Evolutionary conservation across 2,329 filamentous ascomycete genomes (phyloP).

Genomic region (Ceratocystis harringtonii): DNA sequence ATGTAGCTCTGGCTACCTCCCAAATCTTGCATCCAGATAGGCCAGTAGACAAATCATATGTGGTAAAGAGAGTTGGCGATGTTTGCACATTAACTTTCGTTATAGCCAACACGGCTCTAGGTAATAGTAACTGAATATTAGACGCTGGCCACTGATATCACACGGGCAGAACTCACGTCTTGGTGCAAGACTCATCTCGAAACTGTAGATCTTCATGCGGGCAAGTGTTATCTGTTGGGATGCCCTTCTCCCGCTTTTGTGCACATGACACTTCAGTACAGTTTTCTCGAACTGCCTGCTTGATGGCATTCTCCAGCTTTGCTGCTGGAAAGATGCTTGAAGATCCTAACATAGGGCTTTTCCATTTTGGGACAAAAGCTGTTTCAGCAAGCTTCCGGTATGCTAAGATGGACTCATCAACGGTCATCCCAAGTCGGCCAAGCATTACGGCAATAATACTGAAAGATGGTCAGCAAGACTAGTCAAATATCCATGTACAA

Average conservation of each 20-base stretch:
- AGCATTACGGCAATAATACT: neutral
- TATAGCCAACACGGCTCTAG: neutral
- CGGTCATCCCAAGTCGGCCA: neutral
- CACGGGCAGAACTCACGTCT: neutral
- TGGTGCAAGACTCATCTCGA: neutral
- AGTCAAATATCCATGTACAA: neutral
- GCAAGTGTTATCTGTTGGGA: neutral
- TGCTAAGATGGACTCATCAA: neutral
- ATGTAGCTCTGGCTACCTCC: conserved; percentile 23
- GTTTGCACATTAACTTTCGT: conserved; percentile 8
- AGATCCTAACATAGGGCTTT: neutral
- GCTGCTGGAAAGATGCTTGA: neutral
- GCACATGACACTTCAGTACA: neutral
- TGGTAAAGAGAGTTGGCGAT: conserved; percentile 20
- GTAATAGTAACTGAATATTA: neutral
- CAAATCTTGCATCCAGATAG: conserved; percentile 22
- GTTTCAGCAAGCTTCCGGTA: neutral
- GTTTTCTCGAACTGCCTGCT: neutral
- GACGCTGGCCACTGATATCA: neutral
- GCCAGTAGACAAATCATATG: conserved; percentile 20
- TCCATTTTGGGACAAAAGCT: neutral
- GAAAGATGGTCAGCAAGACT: neutral
- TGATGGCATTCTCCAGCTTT: neutral
- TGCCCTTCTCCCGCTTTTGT: neutral
- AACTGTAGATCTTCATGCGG: neutral